A percentile compares a stretch with the other conserved stretches of the same genome.
Conservation (phyloP, 2,329 filamentous ascomycete species). For the Cercospora sesami region DNA sequence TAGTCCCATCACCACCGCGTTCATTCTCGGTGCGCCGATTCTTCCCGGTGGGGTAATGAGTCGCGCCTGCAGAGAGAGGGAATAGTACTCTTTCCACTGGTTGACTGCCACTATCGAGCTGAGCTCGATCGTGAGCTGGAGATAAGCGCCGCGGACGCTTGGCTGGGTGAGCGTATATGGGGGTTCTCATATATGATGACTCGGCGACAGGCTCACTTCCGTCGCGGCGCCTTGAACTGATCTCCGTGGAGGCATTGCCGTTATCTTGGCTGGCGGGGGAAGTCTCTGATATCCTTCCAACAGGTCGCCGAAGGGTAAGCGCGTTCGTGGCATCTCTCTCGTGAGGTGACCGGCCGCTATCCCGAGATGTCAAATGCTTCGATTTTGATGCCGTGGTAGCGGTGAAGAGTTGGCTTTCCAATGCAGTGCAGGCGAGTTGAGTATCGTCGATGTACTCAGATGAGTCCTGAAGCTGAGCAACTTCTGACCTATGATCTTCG, state of each 20-base stretch:
- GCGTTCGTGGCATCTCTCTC: not conserved
- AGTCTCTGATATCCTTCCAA: not conserved
- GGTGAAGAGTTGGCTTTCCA: constrained; percentile 46
- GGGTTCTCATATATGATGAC: constrained; percentile 33
- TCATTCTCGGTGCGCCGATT: not conserved
- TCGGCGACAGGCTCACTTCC: constrained; percentile 16
- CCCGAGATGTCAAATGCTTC: not conserved
- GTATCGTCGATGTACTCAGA: constrained; percentile 44
- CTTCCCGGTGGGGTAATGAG: not conserved
- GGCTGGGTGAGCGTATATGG: constrained; percentile 16
- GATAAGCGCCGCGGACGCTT: constrained; percentile 3
- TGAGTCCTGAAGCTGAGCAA: constrained; percentile 14
- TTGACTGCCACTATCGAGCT: not conserved
- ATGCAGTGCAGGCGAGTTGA: constrained; percentile 43
- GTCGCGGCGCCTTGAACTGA: not conserved
- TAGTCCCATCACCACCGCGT: constrained; percentile 6
- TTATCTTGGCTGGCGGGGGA: not conserved
- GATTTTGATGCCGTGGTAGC: constrained; percentile 24
- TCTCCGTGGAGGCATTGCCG: not conserved
- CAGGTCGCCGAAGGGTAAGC: not conserved
- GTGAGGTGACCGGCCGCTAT: not conserved
- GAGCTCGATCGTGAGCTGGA: not conserved
- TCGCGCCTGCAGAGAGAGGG: not conserved
- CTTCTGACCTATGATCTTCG: not conserved
- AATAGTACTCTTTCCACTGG: not conserved